Base-by-base conservation (phyloP, 208 protist species). In the Acanthamoeba rhysodes region DNA sequence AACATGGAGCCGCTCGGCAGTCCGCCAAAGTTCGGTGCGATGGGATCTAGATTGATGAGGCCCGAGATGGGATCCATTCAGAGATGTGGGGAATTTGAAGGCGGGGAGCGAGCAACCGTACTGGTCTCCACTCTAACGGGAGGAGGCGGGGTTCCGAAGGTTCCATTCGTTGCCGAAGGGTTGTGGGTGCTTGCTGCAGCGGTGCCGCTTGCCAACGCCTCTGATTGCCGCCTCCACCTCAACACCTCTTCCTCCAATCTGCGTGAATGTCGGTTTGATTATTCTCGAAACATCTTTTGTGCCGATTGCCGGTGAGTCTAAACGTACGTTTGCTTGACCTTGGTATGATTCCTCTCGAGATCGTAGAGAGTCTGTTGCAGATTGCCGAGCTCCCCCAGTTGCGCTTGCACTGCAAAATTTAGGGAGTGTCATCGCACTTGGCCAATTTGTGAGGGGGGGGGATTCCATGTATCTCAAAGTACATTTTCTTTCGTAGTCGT, bases 401-500 rank as follows among this genome's bases (percentile, higher is more conserved):
- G 96, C 48, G 45, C 59, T 90, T 95, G 48, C 22, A 97, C 96
- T 97, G 37, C 37, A n/a, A 41, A 41, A 41, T 41, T 41, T 41
- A 41, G 37, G 4, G 37, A 41, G 37, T 41, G 37, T 41, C 37
- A 41, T 41, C 37, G 4, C 37, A 41, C 2, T 41, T 41, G 1
- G 37, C 37, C 37, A 41, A 41, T 41, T 41, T 41, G 74, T 9
- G 34, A 5, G 57, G 37, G 72, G 24, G 22, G 55, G 45, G 32
- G 66, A 32, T 37, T 41, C 9, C 8, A 59, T 24, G 16, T 53
- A 55, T 41, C 9, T n/a, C n/a, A n/a, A 70, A 22, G 34, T 93
- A 96, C 95, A 95, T 88, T 96, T 96, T 94, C 94, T 88, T 64
- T 96, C 95, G 72, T 95, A 96, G 18, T 96, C 95, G 34, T 96